Conservation (phyloP, 129 eudicot species). For the Pseudognaphalium luteoalbum region DNA sequence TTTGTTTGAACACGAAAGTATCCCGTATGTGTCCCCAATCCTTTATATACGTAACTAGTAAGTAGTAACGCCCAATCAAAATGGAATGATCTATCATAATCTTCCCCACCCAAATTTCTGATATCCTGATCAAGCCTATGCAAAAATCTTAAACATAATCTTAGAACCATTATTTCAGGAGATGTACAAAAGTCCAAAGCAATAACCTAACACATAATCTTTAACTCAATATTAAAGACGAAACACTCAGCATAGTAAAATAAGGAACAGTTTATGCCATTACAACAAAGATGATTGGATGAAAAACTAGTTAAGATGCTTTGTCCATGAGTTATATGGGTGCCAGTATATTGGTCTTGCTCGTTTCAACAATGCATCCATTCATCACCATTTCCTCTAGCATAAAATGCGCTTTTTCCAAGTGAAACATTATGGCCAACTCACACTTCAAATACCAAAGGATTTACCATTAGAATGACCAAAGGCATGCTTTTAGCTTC, state of each 20-base stretch:
- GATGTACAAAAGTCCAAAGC: background rate
- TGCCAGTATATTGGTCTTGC: slow-evolving; percentile 74
- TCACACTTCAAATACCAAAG: slow-evolving; percentile 59
- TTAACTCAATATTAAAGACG: background rate
- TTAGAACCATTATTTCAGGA: slow-evolving; percentile 1
- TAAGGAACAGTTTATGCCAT: background rate
- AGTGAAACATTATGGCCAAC: slow-evolving; percentile 88
- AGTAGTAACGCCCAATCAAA: background rate
- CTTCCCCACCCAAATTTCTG: background rate
- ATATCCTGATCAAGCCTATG: background rate
- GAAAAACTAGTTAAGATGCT: slow-evolving; percentile 43
- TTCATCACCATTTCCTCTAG: slow-evolving; percentile 98
- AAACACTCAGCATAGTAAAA: background rate
- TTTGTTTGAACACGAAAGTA: too few relatives aligned
- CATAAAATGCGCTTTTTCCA: slow-evolving; percentile 98
- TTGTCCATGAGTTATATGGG: slow-evolving; percentile 95
- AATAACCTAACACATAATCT: background rate
- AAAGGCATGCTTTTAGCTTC: background rate
- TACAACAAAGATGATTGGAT: slow-evolving; percentile 16
- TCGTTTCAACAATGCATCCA: slow-evolving; percentile 86
- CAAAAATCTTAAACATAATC: background rate
- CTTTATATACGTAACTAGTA: too few relatives aligned
- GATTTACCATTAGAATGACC: background rate
- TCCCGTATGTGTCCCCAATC: too few relatives aligned
- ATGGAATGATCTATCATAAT: background rate